phyloP scores from a whole-genome alignment of 768 basidiomycete species.

The Kwoniella heveanensis region DNA sequence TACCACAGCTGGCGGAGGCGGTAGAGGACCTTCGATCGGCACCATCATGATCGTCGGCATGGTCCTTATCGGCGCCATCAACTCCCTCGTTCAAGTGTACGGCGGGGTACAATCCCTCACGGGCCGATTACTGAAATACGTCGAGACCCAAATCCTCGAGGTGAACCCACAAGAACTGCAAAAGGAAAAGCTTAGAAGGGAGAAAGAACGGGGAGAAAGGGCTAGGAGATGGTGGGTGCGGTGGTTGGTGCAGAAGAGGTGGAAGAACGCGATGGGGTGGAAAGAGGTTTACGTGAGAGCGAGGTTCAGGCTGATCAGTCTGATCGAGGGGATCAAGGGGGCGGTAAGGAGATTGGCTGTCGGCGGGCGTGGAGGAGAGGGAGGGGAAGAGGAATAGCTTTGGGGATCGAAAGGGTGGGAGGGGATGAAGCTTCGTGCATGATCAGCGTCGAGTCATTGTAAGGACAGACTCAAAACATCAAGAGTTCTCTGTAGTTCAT shows the following conservation, averaged over 20 bases:
- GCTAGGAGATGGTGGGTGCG: constrained; percentile 25
- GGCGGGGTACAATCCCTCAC: constrained; percentile 18
- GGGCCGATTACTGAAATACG: constrained; percentile 30
- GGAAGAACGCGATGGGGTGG: constrained; percentile 32
- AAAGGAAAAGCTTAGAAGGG: constrained; percentile 9
- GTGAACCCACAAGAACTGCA: constrained; percentile 41
- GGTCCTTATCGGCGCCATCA: constrained; percentile 45
- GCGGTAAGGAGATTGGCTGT: neutral
- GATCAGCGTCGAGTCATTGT: too few species aligned
- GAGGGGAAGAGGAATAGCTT: neutral
- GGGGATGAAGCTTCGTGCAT: too few species aligned
- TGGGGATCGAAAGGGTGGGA: too few species aligned
- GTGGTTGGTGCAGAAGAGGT: constrained; percentile 35
- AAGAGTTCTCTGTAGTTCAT: too few species aligned
- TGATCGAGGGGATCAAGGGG: neutral
- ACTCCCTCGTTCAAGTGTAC: constrained; percentile 40
- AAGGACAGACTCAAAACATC: too few species aligned
- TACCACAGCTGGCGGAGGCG: neutral
- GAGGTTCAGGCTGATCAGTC: constrained; percentile 6
- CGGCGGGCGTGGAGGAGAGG: neutral
- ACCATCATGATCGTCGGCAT: constrained; percentile 41
- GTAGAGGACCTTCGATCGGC: constrained; percentile 9
- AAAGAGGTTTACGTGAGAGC: constrained; percentile 29
- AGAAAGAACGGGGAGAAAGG: constrained; percentile 13
- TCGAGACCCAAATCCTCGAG: constrained; percentile 49